A percentile compares a stretch with the other conserved stretches of the same genome.
phyloP scores from a whole-genome alignment of 257 asterid genomes.

The Jacaranda mimosifolia region DNA sequence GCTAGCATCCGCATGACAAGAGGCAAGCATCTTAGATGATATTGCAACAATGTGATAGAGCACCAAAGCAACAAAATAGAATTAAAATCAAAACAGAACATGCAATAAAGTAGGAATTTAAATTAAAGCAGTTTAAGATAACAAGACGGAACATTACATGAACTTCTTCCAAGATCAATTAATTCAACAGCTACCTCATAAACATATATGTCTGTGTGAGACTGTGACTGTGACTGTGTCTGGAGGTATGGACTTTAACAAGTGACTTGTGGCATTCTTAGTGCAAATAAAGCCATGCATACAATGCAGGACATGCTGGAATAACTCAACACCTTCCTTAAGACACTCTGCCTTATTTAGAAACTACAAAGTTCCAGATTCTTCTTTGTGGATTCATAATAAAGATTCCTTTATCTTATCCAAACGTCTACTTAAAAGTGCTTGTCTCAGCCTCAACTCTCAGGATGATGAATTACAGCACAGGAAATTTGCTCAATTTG shows the following conservation, averaged over 20 bases:
- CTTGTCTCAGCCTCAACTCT: slow-evolving; percentile 14
- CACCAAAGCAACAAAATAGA: background rate
- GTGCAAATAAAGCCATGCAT: slow-evolving; percentile 6
- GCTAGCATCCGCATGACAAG: slow-evolving; percentile 20
- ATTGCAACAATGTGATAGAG: slow-evolving; percentile 26
- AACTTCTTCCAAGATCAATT: slow-evolving; percentile 26
- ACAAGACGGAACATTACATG: background rate
- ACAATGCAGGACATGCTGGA: background rate
- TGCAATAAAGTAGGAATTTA: background rate
- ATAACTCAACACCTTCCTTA: background rate
- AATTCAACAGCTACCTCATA: slow-evolving; percentile 12
- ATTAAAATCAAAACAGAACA: background rate
- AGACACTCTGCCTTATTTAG: background rate
- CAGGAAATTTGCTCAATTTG: background rate
- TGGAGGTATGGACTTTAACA: background rate
- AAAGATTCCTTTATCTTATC: background rate
- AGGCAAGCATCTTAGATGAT: slow-evolving; percentile 10
- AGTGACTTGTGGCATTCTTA: background rate
- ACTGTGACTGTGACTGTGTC: background rate
- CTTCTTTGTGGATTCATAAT: background rate
- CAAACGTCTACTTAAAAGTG: background rate
- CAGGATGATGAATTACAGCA: background rate
- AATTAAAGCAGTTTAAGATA: background rate
- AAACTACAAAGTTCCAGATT: slow-evolving; percentile 8
- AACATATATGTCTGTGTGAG: background rate